A percentile compares a stretch with the other conserved stretches of the same genome.
phyloP scores from a whole-genome alignment of 225 moss, liverwort and hornwort species.

The Lunularia cruciata region DNA sequence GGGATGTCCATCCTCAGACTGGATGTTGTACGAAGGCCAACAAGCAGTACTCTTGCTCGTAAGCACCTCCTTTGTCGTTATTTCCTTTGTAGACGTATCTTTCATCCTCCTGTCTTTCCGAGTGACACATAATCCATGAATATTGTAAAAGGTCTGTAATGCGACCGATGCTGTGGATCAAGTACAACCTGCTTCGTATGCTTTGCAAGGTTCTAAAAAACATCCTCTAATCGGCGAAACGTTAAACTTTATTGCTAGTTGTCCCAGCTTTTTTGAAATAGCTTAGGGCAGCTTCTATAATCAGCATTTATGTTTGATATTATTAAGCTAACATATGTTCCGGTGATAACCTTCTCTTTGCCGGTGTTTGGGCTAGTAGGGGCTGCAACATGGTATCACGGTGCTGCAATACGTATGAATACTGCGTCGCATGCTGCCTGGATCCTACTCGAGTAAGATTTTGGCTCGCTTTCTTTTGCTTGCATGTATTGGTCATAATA shows the following conservation, averaged over 20 bases:
- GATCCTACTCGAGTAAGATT: slow-evolving; percentile 59
- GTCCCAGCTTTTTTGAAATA: slow-evolving; percentile 7
- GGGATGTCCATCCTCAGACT: slow-evolving; percentile 55
- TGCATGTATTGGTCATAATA: not conserved
- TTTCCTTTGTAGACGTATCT: too few relatives aligned
- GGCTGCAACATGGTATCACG: slow-evolving; percentile 69
- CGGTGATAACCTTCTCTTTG: too few relatives aligned
- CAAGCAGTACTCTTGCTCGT: slow-evolving; percentile 70
- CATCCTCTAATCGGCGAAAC: not conserved
- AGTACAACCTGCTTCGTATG: not conserved
- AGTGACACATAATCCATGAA: not conserved
- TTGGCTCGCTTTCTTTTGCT: slow-evolving; percentile 11
- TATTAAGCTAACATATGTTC: too few relatives aligned
- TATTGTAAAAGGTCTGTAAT: not conserved
- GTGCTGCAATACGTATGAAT: slow-evolving; percentile 76
- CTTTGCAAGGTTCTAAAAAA: too few relatives aligned
- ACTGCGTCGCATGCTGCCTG: slow-evolving; percentile 80
- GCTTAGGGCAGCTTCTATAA: too few relatives aligned
- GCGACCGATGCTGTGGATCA: too few relatives aligned
- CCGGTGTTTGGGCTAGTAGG: slow-evolving; percentile 33
- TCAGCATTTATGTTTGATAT: too few relatives aligned
- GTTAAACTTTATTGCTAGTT: not conserved
- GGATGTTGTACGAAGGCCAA: slow-evolving; percentile 61
- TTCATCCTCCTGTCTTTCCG: too few relatives aligned
- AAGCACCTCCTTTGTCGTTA: slow-evolving; percentile 15